Evolutionary conservation across 2,329 filamentous ascomycete species (phyloP).

Genomic region (Juglanconis sp.): DNA sequence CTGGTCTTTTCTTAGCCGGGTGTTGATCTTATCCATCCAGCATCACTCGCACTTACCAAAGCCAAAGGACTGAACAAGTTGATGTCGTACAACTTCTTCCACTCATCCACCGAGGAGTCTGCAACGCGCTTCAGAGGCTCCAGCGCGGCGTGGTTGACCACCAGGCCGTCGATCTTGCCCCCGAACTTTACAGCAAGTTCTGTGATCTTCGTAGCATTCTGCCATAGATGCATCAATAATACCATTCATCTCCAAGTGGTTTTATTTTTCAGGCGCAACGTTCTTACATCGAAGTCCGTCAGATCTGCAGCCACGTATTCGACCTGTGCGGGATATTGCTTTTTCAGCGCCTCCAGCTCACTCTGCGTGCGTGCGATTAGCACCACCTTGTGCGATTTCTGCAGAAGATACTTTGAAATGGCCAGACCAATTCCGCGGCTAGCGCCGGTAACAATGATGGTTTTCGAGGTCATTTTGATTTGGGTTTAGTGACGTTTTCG

Average conservation of each 20-base stretch:
- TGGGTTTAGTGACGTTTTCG: too few relatives aligned
- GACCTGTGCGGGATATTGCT: constrained; percentile 50
- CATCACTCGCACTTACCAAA: constrained; percentile 55
- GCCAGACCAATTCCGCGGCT: constrained; percentile 62
- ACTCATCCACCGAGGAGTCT: constrained; percentile 67
- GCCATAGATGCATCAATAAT: not conserved
- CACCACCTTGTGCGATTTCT: constrained; percentile 55
- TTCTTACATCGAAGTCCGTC: constrained; percentile 46
- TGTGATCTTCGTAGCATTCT: constrained; percentile 61
- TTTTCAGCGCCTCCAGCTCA: constrained; percentile 48
- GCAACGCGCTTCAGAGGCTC: constrained; percentile 70
- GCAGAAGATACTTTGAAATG: constrained; percentile 49
- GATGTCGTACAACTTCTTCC: constrained; percentile 72
- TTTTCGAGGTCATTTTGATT: constrained; percentile 51
- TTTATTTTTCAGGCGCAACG: not conserved
- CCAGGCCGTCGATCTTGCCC: constrained; percentile 71
- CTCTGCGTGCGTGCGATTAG: constrained; percentile 53
- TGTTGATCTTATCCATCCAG: not conserved
- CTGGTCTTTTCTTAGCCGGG: constrained; percentile 37
- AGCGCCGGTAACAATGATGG: constrained; percentile 66
- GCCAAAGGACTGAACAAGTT: constrained; percentile 84
- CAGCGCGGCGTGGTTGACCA: constrained; percentile 84
- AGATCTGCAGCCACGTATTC: constrained; percentile 56
- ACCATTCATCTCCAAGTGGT: not conserved
- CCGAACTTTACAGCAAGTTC: constrained; percentile 65